Base-by-base conservation (phyloP, 2,329 filamentous ascomycete genomes). In the Microdochium paspali region DNA sequence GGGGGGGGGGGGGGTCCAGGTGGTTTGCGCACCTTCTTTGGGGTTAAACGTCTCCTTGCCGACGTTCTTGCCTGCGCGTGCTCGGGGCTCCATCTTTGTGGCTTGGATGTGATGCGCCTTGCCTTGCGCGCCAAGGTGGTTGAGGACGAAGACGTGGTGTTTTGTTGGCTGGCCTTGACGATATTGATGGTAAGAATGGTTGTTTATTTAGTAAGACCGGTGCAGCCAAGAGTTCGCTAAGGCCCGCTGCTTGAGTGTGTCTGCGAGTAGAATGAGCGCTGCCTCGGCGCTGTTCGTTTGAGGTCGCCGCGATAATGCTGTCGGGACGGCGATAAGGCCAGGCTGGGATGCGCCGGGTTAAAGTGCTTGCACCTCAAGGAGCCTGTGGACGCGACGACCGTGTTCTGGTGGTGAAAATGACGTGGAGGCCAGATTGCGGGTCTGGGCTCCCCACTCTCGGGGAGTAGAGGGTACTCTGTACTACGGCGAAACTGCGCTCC, bases 11-110 rank as follows among this genome's bases (percentile, higher is more conserved):
- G 12, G 21, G 13, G 32, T 23, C 49, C 46, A 18, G 39, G 67
- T n/a, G n/a, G n/a, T n/a, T n/a, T n/a, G n/a, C 80, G 53, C 71
- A 87, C 87, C 71, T 65, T 90, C 87, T 61, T 77, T 78, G 49
- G 79, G 73, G 51, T 72, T 75, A 66, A 93, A 91, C 65, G 88
- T 90, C 75, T 90, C 85, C 66, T 88, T 86, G 53, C 84, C 84
- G 66, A 89, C 84, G 71, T 90, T 87, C 61, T 87, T 85, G 61
- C 84, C 84, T 59, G 84, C 82, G 58, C 86, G 79, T 50, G 85
- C 86, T 61, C 86, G 77, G 53, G 85, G 85, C 70, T 90, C 86
- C 73, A 88, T 87, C 52, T n/a, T 42, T 64, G 61, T 44, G 42
- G 21, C 23, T 20, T 10, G 12, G 23, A 18, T 44, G 42, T 44